Evolutionary conservation across 495 filamentous ascomycete genomes (phyloP), one percentile per base, ranked within the genome.

Genomic region (Cercophora scortea): DNA sequence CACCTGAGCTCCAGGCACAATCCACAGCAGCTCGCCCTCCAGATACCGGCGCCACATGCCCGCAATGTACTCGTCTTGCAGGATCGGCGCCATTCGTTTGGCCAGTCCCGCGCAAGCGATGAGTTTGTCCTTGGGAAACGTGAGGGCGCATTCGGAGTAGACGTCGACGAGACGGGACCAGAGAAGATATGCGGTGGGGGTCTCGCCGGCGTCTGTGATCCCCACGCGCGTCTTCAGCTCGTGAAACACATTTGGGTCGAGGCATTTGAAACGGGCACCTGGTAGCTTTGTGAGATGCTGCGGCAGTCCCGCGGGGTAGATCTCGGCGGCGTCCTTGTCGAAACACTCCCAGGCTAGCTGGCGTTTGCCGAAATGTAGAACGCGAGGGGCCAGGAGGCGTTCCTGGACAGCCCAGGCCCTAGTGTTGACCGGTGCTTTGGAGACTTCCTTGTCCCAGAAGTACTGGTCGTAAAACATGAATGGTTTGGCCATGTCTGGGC

Each of bases 1-100:
- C n/a, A 6, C n/a, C 13, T 10, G 0, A 1, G 38, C 0, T 35
- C 17, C 38, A 18, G 12, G n/a, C 8, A 34, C 40, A 0, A 12
- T 12, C 39, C 47, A 54, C 6, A 50, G 52, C 16, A 50, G 49
- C 38, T 52, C 42, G 42, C 16, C 15, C 32, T 52, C 50, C 12
- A 47, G 50, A 8, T 52, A 18, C 6, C 32, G 32, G 32, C 50
- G 50, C 43, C 50, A 52, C 52, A 50, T 54, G 25, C 47, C 41
- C 18, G 42, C 43, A 2, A 52, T 19, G 34, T 52, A 52, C 25
- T 47, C 19, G 35, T 52, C 50, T 18, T 47, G 11, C 1, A 52
- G 43, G 15, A 41, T 18, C 15, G n/a, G 19, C 12, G 12, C n/a
- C 11, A 52, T 40, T 3, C 32, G 32, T 4, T 47, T 52, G 18